Percentiles rank a stretch among this genome's conserved stretches.
Conservation (phyloP, 768 basidiomycete species). For the Termitomyces sp. region DNA sequence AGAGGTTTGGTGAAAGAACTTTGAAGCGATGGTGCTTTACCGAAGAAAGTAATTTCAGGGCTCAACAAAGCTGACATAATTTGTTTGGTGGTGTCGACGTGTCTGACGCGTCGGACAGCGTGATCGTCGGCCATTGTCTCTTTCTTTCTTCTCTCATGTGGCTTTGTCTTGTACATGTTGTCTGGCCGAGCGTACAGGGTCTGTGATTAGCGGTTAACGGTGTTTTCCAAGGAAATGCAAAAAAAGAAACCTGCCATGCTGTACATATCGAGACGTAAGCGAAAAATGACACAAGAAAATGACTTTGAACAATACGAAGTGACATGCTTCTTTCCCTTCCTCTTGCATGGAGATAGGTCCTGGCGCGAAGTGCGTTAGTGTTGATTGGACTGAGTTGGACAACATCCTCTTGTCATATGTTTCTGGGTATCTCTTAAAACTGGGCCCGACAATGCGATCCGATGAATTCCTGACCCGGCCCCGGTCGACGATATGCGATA, state of each 20-base stretch:
- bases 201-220: background rate
- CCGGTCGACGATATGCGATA: no score
- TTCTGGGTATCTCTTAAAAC: background rate
- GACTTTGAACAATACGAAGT: no score
- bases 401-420: background rate
- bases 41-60: background rate
- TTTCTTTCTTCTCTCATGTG: background rate
- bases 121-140: slow-evolving; percentile 6
- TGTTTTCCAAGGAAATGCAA: background rate
- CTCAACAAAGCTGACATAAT: slow-evolving; percentile 13
- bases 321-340: no score
- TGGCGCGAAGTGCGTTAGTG: no score
- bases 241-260: background rate
- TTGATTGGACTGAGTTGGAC: background rate
- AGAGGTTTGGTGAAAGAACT: background rate
- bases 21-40: background rate
- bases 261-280: background rate
- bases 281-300: no score
- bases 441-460: background rate
- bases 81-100: slow-evolving; percentile 15
- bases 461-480: background rate
- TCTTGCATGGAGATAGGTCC: no score
- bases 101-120: slow-evolving; percentile 5
- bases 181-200: background rate
- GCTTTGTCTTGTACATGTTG: background rate